Evolutionary conservation across 305 asterid species (phyloP).

Genomic region (Fraxinus baroniana): DNA sequence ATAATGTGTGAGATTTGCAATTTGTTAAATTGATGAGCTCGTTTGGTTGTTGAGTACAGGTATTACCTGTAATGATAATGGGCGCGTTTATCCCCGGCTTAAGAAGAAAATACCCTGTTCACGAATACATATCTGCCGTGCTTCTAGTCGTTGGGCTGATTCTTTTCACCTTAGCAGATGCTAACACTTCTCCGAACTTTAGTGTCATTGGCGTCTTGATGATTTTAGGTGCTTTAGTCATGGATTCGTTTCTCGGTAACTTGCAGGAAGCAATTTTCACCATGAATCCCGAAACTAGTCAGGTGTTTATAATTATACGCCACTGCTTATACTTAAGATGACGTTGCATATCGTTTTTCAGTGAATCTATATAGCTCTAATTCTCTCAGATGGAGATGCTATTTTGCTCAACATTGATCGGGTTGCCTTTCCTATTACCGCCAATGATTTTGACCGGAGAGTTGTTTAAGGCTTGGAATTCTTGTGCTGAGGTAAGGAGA

Average conservation of each 20-base stretch:
- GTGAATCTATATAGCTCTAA: background rate
- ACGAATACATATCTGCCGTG: slow-evolving; percentile 74
- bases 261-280: slow-evolving; percentile 88
- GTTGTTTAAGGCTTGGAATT: slow-evolving; percentile 69
- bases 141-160: slow-evolving; percentile 71
- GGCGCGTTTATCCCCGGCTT: slow-evolving; percentile 87
- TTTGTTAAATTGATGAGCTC: background rate
- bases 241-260: slow-evolving; percentile 90
- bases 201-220: slow-evolving; percentile 72
- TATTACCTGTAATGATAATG: slow-evolving; percentile 89
- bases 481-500: slow-evolving; percentile 66
- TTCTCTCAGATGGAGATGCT: slow-evolving; percentile 82
- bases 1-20: background rate
- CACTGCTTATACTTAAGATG: background rate
- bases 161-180: slow-evolving; percentile 82
- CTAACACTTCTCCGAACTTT: slow-evolving; percentile 80
- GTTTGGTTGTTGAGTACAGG: slow-evolving; percentile 39
- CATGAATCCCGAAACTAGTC: slow-evolving; percentile 78
- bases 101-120: slow-evolving; percentile 78
- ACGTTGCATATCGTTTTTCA: background rate
- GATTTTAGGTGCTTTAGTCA: slow-evolving; percentile 76
- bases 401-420: slow-evolving; percentile 88
- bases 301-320: slow-evolving; percentile 34
- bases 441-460: slow-evolving; percentile 91
- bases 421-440: slow-evolving; percentile 72